Base-by-base conservation (phyloP, 176 grass and related monocot species). In the Stipa capillata region DNA sequence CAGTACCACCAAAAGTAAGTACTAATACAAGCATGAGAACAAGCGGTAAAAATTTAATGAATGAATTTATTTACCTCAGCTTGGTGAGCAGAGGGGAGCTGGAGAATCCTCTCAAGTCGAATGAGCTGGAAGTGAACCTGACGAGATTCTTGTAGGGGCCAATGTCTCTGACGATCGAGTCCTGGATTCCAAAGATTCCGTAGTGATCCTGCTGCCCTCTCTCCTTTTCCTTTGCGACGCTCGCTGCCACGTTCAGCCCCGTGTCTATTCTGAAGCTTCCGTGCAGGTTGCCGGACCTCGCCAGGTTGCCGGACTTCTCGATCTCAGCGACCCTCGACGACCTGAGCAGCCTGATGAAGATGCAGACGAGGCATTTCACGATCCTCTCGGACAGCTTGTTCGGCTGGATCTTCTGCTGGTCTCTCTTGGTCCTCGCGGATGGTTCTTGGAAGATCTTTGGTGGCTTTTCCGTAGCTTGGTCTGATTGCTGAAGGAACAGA, bases 351-450 rank as follows among this genome's bases (percentile, higher is more conserved):
- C 96, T 69, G 83, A 92, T 84, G 77, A 98, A 98, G 85, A 98
- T 90, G 67, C 90, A 94, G 43, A 90, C 69, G 0, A 94, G 73
- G 68, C 92, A 98, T 21, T 95, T 98, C 5, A 98, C 40, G 37
- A 98, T 98, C 76, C 88, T 85, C 86, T 98, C 95, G 11, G 92
- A 98, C 62, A 98, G 90, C 79, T 94, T 98, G 91, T 95, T 98
- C 23, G 92, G 89, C 31, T 85, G 88, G 25, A 63, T 56, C 51
- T 3, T 44, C 0, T 65, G 60, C 32, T 87, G 45, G 51, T 90
- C 68, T 2, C 25, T 77, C 41, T 78, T 83, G 7, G 41, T 59
- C 20, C 44, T 51, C 6, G 28, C 49, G 7, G 82, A 67, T 15
- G 80, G 72, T 27, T 97, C 83, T 39, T 86, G 83, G 39, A 56